Evolutionary conservation across 2,329 filamentous ascomycete species (phyloP), one percentile per base, ranked within the genome.

Genomic region (Ceratocystis lukuohia): DNA sequence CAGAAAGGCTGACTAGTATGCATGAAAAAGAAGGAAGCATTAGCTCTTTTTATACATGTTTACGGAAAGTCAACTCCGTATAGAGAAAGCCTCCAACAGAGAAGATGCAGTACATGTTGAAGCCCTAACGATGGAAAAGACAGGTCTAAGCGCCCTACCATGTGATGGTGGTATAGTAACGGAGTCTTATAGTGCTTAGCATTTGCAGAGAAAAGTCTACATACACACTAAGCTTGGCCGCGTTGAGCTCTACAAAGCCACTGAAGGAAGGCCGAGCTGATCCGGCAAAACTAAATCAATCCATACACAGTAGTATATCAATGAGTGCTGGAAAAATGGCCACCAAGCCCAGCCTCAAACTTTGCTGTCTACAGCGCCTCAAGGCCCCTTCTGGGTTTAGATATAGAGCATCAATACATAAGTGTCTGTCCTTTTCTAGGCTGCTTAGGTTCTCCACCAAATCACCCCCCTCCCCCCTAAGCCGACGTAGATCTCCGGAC

Each of bases 61-160:
- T 33, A 33, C 22, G 2, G 17, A 4, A n/a, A 37, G 25, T n/a
- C 5, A n/a, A 37, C 22, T 6, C 33, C 45, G 45, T 15, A 41
- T 15, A 12, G 15, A 41, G 10, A 53, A 41, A 41, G 17, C 5
- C 25, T 22, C 22, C 5, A 53, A 37, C 15, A 53, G 15, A 22
- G 15, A 37, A 28, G 30, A 64, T 15, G n/a, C 25, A 53, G 2
- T 5, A 8, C 22, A 22, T 37, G 30, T 28, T 20, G 44, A 53
- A 48, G 45, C 33, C 30, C 20, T 22, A 12, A 62, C 10, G 56
- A 37, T 59, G 28, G 3, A 33, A 59, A 59, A 30, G 56, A 59
- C 56, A 59, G 56, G 56, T 37, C 56, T 59, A 59, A 59, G 56
- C 56, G 56, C 56, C 30, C 28, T 41, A 59, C 25, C 28, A 62